Conservation (phyloP, 495 filamentous ascomycete species). For the Lophiotrema nucula region DNA sequence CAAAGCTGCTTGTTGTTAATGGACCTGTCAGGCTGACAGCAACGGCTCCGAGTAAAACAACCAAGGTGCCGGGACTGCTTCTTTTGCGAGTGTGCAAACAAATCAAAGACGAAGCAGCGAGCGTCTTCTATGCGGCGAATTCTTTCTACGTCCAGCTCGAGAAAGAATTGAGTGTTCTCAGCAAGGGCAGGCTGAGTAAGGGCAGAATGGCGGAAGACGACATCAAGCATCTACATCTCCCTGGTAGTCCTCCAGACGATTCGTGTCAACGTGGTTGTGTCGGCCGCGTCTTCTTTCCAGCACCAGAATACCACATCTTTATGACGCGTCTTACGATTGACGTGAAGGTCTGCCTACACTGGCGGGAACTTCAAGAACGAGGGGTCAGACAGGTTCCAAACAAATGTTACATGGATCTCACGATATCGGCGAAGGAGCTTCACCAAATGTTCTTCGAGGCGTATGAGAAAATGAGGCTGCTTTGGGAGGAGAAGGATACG, state of each 20-base stretch:
- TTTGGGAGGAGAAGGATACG: constrained; percentile 18
- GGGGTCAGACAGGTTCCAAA: no score
- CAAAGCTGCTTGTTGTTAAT: constrained; percentile 6
- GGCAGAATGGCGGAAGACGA: not conserved
- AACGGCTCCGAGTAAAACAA: not conserved
- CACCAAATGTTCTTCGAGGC: not conserved
- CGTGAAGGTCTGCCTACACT: not conserved
- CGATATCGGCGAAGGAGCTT: not conserved
- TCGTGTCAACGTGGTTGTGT: not conserved
- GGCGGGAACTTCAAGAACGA: not conserved
- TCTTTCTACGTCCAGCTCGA: constrained; percentile 14
- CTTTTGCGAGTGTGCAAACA: constrained; percentile 20
- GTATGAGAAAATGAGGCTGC: not conserved
- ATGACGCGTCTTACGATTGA: constrained; percentile 20
- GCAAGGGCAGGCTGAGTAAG: not conserved
- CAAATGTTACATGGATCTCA: not conserved
- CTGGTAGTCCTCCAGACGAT: not conserved
- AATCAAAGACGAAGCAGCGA: constrained; percentile 19
- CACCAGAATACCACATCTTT: constrained; percentile 14
- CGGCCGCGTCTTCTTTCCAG: constrained; percentile 11
- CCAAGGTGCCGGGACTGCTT: constrained; percentile 1
- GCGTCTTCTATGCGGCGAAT: constrained; percentile 20
- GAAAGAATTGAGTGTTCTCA: not conserved
- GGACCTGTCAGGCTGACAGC: constrained; percentile 5
- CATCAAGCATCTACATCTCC: not conserved